Percentiles rank a stretch among this genome's conserved stretches.
Conservation (phyloP, 495 filamentous ascomycete genomes). For the Acidomyces sp. region DNA sequence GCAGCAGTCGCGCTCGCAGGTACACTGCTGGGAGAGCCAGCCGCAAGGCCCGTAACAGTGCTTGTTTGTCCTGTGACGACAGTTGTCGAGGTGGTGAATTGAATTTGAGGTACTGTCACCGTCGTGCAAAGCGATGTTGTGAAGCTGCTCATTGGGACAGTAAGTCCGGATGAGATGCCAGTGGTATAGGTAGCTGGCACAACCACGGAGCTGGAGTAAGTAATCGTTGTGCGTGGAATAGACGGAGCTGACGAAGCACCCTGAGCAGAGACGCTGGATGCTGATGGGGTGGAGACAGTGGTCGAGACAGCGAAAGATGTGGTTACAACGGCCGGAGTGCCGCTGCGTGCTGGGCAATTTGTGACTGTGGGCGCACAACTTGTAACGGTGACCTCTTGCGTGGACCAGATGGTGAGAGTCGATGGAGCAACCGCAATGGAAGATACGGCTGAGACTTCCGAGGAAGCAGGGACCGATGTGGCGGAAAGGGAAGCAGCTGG, state of each 20-base stretch:
- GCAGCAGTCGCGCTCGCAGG: constrained; percentile 17
- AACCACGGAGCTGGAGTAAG: constrained; percentile 33
- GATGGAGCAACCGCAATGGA: constrained; percentile 14
- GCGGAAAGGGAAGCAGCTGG: constrained; percentile 33
- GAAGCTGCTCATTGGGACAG: constrained; percentile 41
- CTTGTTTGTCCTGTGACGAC: constrained; percentile 25
- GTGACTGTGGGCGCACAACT: constrained; percentile 22
- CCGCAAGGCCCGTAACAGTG: constrained; percentile 36
- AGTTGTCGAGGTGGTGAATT: constrained; percentile 46
- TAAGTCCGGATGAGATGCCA: constrained; percentile 33
- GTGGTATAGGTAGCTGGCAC: constrained; percentile 34
- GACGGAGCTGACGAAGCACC: constrained; percentile 15
- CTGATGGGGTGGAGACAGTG: constrained; percentile 29
- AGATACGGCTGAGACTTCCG: constrained; percentile 5
- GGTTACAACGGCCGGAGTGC: constrained; percentile 30
- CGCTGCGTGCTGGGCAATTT: constrained; percentile 30
- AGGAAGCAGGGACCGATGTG: constrained; percentile 9
- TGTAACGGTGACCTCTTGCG: constrained; percentile 22
- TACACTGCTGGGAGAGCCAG: constrained; percentile 33
- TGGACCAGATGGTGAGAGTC: constrained; percentile 21
- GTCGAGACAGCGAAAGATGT: constrained; percentile 34
- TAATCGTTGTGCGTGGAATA: constrained; percentile 37
- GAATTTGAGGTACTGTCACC: constrained; percentile 61
- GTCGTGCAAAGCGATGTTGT: constrained; percentile 43
- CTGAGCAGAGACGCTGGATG: constrained; percentile 27